Evolutionary conservation across 2,329 filamentous ascomycete species (phyloP).

Genomic region (Juglanconis sp.): DNA sequence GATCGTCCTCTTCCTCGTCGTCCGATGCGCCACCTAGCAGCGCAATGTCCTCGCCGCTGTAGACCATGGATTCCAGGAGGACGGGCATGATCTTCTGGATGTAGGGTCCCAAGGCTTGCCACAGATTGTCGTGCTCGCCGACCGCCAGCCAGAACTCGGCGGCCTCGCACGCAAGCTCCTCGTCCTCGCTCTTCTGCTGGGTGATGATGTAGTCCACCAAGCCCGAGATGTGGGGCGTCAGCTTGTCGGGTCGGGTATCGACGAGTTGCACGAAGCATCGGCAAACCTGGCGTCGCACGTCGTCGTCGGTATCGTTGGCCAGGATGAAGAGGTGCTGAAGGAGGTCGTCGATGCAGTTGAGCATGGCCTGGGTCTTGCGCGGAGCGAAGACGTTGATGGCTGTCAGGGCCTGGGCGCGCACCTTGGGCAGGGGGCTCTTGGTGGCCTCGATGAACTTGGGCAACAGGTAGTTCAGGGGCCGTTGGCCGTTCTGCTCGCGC

Average conservation of each 20-base stretch:
- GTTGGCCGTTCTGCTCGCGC: conserved; percentile 81
- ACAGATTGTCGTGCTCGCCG: conserved; percentile 80
- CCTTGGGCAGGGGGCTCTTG: conserved; percentile 69
- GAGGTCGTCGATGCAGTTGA: conserved; percentile 76
- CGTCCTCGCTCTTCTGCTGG: conserved; percentile 84
- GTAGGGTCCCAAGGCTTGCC: conserved; percentile 72
- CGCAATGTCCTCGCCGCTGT: conserved; percentile 88
- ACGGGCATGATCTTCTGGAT: conserved; percentile 85
- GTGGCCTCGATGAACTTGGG: conserved; percentile 89
- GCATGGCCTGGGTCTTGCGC: conserved; percentile 76
- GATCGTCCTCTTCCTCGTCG: conserved; percentile 89
- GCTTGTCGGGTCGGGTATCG: conserved; percentile 84
- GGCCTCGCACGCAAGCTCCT: conserved; percentile 88
- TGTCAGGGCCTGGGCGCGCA: conserved; percentile 75
- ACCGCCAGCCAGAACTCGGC: conserved; percentile 97
- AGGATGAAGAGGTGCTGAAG: conserved; percentile 80
- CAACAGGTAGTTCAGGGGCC: conserved; percentile 82
- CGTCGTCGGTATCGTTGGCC: conserved; percentile 70
- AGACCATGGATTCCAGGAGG: conserved; percentile 91
- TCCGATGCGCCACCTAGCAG: conserved; percentile 79
- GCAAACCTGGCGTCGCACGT: conserved; percentile 90
- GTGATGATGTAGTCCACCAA: conserved; percentile 90
- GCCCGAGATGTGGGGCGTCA: conserved; percentile 81
- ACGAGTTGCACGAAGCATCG: conserved; percentile 89
- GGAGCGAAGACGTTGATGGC: conserved; percentile 91